These are phyloP conservation scores for Candida germanica DNA, from an alignment of 805 yeast species.

Conservation along the genomic window DNA sequence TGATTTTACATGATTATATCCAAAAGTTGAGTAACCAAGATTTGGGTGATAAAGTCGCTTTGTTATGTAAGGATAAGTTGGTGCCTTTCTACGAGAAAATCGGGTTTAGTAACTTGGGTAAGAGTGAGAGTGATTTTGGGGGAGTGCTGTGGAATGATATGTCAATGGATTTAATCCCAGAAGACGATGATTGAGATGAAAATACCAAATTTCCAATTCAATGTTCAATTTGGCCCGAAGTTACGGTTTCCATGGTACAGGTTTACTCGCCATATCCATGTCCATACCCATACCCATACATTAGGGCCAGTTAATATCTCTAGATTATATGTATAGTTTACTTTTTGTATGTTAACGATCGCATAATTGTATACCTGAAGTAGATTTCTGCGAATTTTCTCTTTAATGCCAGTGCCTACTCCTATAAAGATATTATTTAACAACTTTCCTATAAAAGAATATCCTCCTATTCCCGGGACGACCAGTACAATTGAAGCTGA, in stretches of 20 bases:
- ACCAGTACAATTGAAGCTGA: constrained; percentile 12
- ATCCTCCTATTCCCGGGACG: constrained; percentile 32
- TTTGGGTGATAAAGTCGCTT: constrained; percentile 71
- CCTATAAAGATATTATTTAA: constrained; percentile 46
- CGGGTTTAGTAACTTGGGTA: constrained; percentile 74
- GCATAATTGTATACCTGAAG: too few relatives aligned
- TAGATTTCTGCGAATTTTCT: too few relatives aligned
- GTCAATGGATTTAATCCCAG: constrained; percentile 43
- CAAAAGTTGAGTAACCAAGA: constrained; percentile 87
- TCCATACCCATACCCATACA: too few relatives aligned
- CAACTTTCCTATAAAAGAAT: constrained; percentile 47
- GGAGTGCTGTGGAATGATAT: constrained; percentile 63
- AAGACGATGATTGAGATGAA: constrained; percentile 39
- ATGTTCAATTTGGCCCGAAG: too few relatives aligned
- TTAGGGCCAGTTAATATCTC: too few relatives aligned
- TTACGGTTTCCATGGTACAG: too few relatives aligned
- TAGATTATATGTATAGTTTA: too few relatives aligned
- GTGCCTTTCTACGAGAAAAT: constrained; percentile 76
- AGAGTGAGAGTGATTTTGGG: constrained; percentile 56
- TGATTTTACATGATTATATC: constrained; percentile 81
- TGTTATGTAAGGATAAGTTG: constrained; percentile 68
- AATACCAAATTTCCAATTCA: too few relatives aligned
- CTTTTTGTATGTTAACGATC: too few relatives aligned
- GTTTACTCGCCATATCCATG: too few relatives aligned
- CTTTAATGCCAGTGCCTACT: constrained; percentile 36